Evolutionary conservation across 2,329 filamentous ascomycete genomes (phyloP).

Genomic region (Nothomitra cinnamomea): DNA sequence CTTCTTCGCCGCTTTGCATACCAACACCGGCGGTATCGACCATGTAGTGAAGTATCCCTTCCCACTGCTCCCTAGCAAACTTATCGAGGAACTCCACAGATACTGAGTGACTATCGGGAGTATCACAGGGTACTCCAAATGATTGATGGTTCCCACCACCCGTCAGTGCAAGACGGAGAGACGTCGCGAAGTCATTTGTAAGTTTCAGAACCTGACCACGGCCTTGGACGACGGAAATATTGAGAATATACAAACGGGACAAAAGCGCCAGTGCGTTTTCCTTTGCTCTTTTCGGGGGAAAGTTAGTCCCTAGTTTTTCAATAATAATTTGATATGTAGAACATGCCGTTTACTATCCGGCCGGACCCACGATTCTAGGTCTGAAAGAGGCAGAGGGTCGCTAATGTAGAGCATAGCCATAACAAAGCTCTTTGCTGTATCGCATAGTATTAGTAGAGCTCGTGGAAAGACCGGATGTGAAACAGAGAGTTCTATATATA

Average conservation of each 20-base stretch:
- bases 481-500: constrained; percentile 22
- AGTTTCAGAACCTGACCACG: constrained; percentile 57
- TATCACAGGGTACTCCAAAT: constrained; percentile 70
- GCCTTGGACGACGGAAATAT: constrained; percentile 44
- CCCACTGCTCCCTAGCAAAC: constrained; percentile 82
- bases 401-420: constrained; percentile 92
- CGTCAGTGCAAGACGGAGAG: constrained; percentile 71
- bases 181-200: constrained; percentile 65
- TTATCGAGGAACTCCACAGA: constrained; percentile 61
- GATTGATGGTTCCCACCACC: constrained; percentile 73
- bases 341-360: constrained; percentile 40
- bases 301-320: constrained; percentile 16
- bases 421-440: constrained; percentile 79
- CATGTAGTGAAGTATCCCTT: constrained; percentile 89
- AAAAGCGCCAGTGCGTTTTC: constrained; percentile 73
- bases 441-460: not conserved
- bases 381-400: constrained; percentile 55
- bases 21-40: constrained; percentile 55
- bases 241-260: constrained; percentile 71
- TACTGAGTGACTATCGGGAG: constrained; percentile 44
- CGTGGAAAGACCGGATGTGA: not conserved
- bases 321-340: constrained; percentile 19
- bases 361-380: constrained; percentile 76
- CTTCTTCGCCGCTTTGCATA: constrained; percentile 28
- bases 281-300: constrained; percentile 39